A percentile compares a stretch with the other conserved stretches of the same genome.
These are phyloP conservation scores for Rutstroemia sp. DNA, from an alignment of 2,329 filamentous ascomycete genomes.

Conservation along the genomic window DNA sequence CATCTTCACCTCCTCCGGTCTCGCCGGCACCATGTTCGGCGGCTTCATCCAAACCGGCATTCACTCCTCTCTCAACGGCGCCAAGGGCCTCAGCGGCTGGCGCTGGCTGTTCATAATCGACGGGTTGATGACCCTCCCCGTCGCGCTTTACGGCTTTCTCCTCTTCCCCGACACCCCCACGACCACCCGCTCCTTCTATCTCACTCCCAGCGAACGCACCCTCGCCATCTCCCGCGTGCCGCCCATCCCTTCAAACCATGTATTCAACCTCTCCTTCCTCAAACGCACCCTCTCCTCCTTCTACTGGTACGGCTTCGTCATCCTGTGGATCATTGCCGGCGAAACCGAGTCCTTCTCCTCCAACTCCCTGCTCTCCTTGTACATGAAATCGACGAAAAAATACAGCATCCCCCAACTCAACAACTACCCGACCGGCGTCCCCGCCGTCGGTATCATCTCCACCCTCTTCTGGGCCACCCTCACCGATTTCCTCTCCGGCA, in stretches of 20 bases:
- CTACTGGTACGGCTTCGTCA: slow-evolving; percentile 60
- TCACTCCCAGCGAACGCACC: slow-evolving; percentile 33
- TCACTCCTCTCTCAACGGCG: slow-evolving; percentile 28
- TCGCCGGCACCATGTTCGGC: slow-evolving; percentile 54
- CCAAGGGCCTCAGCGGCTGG: slow-evolving; percentile 43
- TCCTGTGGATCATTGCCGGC: slow-evolving; percentile 63
- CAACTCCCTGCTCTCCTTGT: slow-evolving; percentile 50
- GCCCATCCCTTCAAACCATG: slow-evolving; percentile 34
- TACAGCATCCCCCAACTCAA: slow-evolving; percentile 44
- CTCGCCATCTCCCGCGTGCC: slow-evolving; percentile 39
- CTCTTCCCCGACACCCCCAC: slow-evolving; percentile 38
- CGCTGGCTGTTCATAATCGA: slow-evolving; percentile 47
- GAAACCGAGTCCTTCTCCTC: slow-evolving; percentile 64
- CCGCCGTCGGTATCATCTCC: slow-evolving; percentile 40
- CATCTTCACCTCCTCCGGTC: slow-evolving; percentile 52
- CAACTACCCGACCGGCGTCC: slow-evolving; percentile 46
- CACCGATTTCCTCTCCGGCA: slow-evolving; percentile 57
- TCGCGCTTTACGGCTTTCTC: slow-evolving; percentile 47
- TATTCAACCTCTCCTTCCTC: slow-evolving; percentile 40
- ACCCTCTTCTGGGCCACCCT: slow-evolving; percentile 64
- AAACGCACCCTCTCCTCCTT: slow-evolving; percentile 50
- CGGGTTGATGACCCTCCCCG: slow-evolving; percentile 47
- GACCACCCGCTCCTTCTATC: slow-evolving; percentile 36
- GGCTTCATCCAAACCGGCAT: slow-evolving; percentile 50
- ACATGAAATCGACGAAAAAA: slow-evolving; percentile 38